Evolutionary conservation across 2,329 filamentous ascomycete genomes (phyloP), one percentile per base, ranked within the genome.

Genomic region (Mycosphaerelloides madeirae): DNA sequence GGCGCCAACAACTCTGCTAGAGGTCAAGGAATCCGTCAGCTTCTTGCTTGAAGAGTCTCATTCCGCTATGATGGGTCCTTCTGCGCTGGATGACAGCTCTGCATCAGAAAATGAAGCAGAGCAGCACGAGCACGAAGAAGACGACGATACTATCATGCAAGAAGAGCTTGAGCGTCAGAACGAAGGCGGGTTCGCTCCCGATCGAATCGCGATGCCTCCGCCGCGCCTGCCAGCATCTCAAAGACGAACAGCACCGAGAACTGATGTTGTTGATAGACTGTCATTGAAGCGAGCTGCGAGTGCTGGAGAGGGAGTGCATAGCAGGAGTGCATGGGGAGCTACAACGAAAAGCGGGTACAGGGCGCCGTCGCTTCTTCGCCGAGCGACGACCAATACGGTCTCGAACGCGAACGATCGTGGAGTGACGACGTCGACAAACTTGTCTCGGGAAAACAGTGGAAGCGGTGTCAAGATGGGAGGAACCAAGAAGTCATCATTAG

Each of bases 11-110:
- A 85, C 83, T 14, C 71, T 95, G 8, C 80, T 82, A 20, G 87
- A 96, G 59, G 85, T 96, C 50, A 82, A 88, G 44, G 81, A 91
- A 63, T 87, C 86, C 0, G 72, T 96, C 6, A 94, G 87, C 3
- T 86, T 84, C 64, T 76, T 96, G 8, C 81, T 95, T 13, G 89
- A 95, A 40, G 77, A 79, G 31, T 73, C 73, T 14, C 61, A 71
- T 38, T 37, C 52, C 19, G 40, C 35, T 1, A 29, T 45, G 13
- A 52, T 46, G 18, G 58, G 46, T 5, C 53, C 59, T 6, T 56
- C 64, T 18, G 80, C 85, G 33, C 77, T 79, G 19, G 74, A 79
- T 44, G 75, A 78, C 13, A 61, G 69, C 33, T 69, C 68, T 0
- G 69, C 71, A 16, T 64, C 66, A 20, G 66, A 72, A 44, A 51